Conservation (phyloP, 805 yeast species). For the Blastobotrys americana region DNA sequence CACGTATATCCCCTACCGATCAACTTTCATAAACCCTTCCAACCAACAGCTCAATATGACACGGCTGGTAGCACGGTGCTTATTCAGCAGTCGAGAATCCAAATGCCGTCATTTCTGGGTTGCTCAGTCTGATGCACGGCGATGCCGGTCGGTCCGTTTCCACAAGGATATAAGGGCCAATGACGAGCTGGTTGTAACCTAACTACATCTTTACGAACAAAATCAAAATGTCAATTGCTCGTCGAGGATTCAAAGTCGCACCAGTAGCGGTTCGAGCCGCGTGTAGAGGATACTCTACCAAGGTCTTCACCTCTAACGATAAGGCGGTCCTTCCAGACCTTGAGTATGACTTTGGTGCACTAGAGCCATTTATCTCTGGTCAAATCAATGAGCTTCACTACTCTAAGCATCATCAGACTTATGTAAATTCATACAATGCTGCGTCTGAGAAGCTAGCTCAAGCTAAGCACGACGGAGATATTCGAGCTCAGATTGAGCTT, state of each 20-base stretch:
- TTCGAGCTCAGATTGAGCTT: slow-evolving; percentile 48
- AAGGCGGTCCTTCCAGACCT: slow-evolving; percentile 71
- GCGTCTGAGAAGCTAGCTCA: slow-evolving; percentile 67
- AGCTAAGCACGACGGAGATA: slow-evolving; percentile 53
- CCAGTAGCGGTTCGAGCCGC: slow-evolving; percentile 2
- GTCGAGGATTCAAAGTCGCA: slow-evolving; percentile 1
- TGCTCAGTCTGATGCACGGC: too few species aligned
- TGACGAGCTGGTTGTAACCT: too few species aligned
- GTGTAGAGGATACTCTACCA: slow-evolving; percentile 8
- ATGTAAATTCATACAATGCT: slow-evolving; percentile 76
- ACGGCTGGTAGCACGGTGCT: too few species aligned
- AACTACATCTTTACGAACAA: too few species aligned
- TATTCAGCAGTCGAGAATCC: too few species aligned
- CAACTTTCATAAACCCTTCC: too few species aligned
- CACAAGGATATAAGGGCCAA: too few species aligned
- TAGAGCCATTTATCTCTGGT: slow-evolving; percentile 82
- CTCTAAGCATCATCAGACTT: slow-evolving; percentile 88
- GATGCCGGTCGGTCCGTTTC: too few species aligned
- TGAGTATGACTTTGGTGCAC: slow-evolving; percentile 75
- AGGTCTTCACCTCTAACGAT: slow-evolving; percentile 11
- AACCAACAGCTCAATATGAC: too few species aligned
- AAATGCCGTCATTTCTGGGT: too few species aligned
- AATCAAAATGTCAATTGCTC: slow-evolving; percentile 3
- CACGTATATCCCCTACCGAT: too few species aligned
- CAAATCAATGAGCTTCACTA: slow-evolving; percentile 80